phyloP scores from a whole-genome alignment of 2,329 filamentous ascomycete species.

The Claviceps arundinis region DNA sequence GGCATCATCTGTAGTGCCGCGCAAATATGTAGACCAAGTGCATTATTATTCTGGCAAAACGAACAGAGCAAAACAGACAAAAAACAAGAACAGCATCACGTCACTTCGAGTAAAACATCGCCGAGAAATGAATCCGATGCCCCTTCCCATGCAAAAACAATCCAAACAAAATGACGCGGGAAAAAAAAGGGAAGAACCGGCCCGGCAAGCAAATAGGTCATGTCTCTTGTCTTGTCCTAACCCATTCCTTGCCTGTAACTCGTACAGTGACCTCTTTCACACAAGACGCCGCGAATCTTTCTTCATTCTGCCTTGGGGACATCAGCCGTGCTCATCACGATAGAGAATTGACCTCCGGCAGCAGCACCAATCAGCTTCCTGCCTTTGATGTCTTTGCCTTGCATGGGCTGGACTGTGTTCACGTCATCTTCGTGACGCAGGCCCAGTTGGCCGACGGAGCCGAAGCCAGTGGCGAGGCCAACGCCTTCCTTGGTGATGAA shows the following conservation, averaged over 20 bases:
- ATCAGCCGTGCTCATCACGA: conserved; percentile 37
- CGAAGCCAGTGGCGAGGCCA: conserved; percentile 72
- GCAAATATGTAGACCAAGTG: too few species aligned
- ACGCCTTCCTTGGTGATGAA: conserved; percentile 57
- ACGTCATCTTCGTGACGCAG: conserved; percentile 70
- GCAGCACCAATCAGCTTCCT: conserved; percentile 67
- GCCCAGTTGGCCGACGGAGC: conserved; percentile 66
- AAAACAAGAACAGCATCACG: neutral
- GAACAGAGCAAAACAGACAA: neutral
- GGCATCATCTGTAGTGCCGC: too few species aligned
- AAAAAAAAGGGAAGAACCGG: neutral
- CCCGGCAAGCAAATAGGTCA: neutral
- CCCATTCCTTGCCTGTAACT: neutral
- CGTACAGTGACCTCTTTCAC: neutral
- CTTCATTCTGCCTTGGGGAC: neutral
- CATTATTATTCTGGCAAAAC: neutral
- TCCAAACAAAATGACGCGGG: neutral
- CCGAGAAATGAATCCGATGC: neutral
- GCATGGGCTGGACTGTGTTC: conserved; percentile 61
- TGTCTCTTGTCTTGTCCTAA: neutral
- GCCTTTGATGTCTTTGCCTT: conserved; percentile 69
- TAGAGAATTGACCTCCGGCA: conserved; percentile 74
- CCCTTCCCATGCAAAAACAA: neutral
- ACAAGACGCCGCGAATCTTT: too few species aligned
- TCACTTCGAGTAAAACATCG: neutral